Base-by-base conservation (phyloP, 257 asterid genomes). In the Leonotis leonurus region DNA sequence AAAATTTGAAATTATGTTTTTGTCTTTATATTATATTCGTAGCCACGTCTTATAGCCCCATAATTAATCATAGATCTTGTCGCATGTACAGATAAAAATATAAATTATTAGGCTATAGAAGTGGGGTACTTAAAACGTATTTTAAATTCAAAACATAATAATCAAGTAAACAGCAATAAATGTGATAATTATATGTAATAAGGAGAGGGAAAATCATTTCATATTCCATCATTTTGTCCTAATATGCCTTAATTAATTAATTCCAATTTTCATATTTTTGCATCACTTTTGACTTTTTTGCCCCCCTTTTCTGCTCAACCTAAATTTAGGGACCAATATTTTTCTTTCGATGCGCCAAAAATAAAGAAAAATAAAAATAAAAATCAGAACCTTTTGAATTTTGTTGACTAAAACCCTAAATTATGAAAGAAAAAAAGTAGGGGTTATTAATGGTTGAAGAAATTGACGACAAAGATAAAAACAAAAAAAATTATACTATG, bases 161-260 rank as follows among this genome's bases (percentile, higher is more conserved):
- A 37, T 45, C 56, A 6, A 32, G 8, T 44, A 48, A 45, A 56
- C 55, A 39, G 40, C 56, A 36, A 11, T 55, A 12, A 68, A 17
- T 37, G 55, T 37, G 62, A 60, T 51, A 51, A 58, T 36, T 27
- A 18, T 40, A n/a, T n/a, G n/a, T n/a, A 58, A 57, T 52, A 44
- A 26, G 48, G 60, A 65, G n/a, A n/a, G 58, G 53, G 30, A 37
- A 57, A 59, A 69, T 74, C 66, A 74, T 74, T 69, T 59, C 72
- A 64, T 57, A 59, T 50, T n/a, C 46, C 62, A 74, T 74, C 75
- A 74, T 74, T 60, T 59, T 70, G 75, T 70, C 69, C 66, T 57
- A 69, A 68, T 48, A 59, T n/a, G 67, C 57, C 3, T 40, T 60
- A 64, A 51, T n/a, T 52, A 58, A 64, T 25, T 51, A n/a, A n/a